These are phyloP conservation scores for Nepenthes gracilis DNA, from an alignment of 148 eudicot genomes.

Conservation along the genomic window DNA sequence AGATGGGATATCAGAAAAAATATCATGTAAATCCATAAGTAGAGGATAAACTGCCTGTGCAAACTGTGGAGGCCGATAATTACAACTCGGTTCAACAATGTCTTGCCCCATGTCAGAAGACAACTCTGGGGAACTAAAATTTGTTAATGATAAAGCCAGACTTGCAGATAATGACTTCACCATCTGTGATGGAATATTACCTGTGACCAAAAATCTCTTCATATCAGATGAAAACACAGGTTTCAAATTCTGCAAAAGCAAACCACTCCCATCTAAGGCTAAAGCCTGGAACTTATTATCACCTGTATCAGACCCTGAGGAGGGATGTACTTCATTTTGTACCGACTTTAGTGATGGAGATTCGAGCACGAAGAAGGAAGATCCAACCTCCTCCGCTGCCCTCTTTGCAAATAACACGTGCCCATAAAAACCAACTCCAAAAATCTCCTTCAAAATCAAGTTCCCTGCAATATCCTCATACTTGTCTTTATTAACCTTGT, in stretches of 20 bases:
- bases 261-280: constrained; percentile 31
- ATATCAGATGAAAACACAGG: constrained; percentile 20
- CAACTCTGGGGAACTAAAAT: constrained; percentile 13
- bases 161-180: constrained; percentile 35
- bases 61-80: constrained; percentile 70
- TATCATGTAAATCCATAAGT: constrained; percentile 59
- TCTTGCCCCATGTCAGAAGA: constrained; percentile 10
- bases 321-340: constrained; percentile 10
- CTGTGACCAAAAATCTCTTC: constrained; percentile 23
- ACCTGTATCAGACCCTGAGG: constrained; percentile 17
- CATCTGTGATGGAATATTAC: constrained; percentile 45
- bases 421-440: constrained; percentile 63
- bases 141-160: constrained; percentile 17
- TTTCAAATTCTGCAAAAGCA: constrained; percentile 36
- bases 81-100: constrained; percentile 23
- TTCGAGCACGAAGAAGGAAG: constrained; percentile 49
- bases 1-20: constrained; percentile 68
- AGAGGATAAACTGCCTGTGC: constrained; percentile 65
- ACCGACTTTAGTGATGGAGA: constrained; percentile 32
- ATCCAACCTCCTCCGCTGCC: constrained; percentile 68
- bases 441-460: constrained; percentile 77
- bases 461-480: constrained; percentile 76
- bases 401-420: constrained; percentile 64
- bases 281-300: constrained; percentile 27
- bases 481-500: constrained; percentile 43